Evolutionary conservation across 2,329 filamentous ascomycete species (phyloP), one percentile per base, ranked within the genome.

Genomic region (Aureobasidium sp.): DNA sequence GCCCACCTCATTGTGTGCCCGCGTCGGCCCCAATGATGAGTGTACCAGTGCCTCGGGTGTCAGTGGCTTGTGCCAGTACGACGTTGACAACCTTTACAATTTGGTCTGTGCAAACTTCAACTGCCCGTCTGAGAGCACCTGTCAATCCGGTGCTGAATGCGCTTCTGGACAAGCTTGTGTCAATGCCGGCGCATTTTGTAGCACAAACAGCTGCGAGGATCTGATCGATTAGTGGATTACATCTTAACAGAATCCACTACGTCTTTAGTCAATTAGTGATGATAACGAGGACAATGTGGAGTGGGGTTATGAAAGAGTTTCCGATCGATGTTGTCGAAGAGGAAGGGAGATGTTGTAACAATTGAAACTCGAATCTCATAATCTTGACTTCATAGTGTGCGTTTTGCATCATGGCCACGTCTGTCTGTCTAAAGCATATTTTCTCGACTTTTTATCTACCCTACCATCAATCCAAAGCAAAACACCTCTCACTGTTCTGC

Each of bases 401-500:
- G n/a, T n/a, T n/a, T n/a, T n/a, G n/a, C n/a, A n/a, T n/a, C n/a
- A n/a, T n/a, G n/a, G n/a, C n/a, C n/a, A n/a, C n/a, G n/a, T n/a
- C n/a, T n/a, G n/a, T n/a, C n/a, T n/a, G n/a, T n/a, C n/a, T n/a
- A n/a, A n/a, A n/a, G n/a, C n/a, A n/a, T n/a, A n/a, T n/a, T n/a
- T n/a, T n/a, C n/a, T n/a, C n/a, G n/a, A n/a, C n/a, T n/a, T n/a
- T n/a, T n/a, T n/a, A n/a, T n/a, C n/a, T 36, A 7, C 13, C 15
- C 9, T 7, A 6, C 20, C 13, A 8, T 40, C 6, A 56, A 36
- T 65, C 43, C 18, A 56, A 36, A 51, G 53, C 62, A 79, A 90
- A 90, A 72, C 88, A 90, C 63, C 87, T 80, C 75, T 90, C 88
- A 50, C 85, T 84, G 63, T 78, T 86, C 23, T 80, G 77, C 33